Conservation (phyloP, 441 rosid genomes). For the Theobroma grandiflorum region DNA sequence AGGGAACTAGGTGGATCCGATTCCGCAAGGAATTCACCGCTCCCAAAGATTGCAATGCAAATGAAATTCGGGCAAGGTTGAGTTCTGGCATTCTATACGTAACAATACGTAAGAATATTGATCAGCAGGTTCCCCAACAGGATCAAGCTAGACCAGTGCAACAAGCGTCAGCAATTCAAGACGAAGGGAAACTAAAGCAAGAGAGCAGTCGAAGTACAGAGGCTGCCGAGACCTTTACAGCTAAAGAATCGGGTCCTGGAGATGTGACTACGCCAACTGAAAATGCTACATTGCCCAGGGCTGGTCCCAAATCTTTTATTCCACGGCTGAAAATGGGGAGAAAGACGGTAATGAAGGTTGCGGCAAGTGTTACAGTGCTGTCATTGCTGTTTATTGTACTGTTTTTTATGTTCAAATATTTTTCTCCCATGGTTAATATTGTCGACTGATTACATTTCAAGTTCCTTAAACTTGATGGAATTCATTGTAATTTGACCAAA, state of each 20-base stretch:
- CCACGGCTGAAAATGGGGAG: neutral
- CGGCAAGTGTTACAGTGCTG: neutral
- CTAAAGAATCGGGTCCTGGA: neutral
- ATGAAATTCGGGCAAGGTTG: constrained; percentile 18
- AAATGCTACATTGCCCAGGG: neutral
- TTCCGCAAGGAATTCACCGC: constrained; percentile 13
- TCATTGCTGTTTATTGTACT: neutral
- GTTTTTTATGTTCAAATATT: neutral
- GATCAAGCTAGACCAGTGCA: neutral
- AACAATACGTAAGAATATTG: constrained; percentile 9
- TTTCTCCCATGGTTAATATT: neutral
- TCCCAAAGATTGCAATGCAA: constrained; percentile 16
- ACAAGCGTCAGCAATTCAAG: neutral
- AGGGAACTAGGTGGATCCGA: constrained; percentile 16
- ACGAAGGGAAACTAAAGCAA: constrained; percentile 3
- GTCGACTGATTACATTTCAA: too few relatives aligned
- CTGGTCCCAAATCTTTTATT: constrained; percentile 1
- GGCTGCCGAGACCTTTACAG: neutral
- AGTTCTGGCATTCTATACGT: constrained; percentile 1
- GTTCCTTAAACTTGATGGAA: too few relatives aligned
- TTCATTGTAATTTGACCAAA: too few relatives aligned
- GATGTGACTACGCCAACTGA: neutral
- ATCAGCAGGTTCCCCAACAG: neutral
- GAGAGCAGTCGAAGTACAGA: neutral
- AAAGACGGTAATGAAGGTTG: neutral